Conservation (phyloP, 768 basidiomycete species). For the Rhodotorula graminis region DNA sequence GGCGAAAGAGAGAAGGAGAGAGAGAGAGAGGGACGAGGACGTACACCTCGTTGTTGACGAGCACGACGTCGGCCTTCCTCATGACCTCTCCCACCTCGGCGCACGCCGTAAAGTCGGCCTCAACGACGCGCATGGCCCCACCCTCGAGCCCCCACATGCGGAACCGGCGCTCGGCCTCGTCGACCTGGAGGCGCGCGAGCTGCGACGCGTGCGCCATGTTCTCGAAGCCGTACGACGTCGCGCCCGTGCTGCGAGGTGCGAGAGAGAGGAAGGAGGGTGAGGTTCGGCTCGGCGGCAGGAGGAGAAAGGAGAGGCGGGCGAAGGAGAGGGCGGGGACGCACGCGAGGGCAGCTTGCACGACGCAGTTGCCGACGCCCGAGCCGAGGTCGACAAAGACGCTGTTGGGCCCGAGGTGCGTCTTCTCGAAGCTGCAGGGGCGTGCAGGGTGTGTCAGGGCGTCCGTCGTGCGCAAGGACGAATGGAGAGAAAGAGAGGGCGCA, state of each 20-base stretch:
- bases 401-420: constrained; percentile 57
- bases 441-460: constrained; percentile 38
- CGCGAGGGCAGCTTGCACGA: constrained; percentile 74
- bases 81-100: constrained; percentile 65
- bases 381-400: constrained; percentile 79
- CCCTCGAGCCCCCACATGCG: constrained; percentile 83
- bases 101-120: constrained; percentile 79
- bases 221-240: constrained; percentile 72
- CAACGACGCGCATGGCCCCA: constrained; percentile 70
- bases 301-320: neutral
- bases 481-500: constrained; percentile 2
- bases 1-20: neutral
- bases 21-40: neutral
- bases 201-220: constrained; percentile 70
- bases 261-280: neutral
- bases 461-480: neutral
- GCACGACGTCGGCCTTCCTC: constrained; percentile 74
- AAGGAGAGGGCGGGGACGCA: constrained; percentile 42
- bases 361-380: constrained; percentile 78
- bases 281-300: neutral
- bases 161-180: constrained; percentile 69
- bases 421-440: constrained; percentile 53
- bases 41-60: constrained; percentile 62
- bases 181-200: constrained; percentile 69
- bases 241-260: constrained; percentile 54